Base-by-base conservation (phyloP, 352 stramenopile genomes). In the Phytophthora aleatoria region DNA sequence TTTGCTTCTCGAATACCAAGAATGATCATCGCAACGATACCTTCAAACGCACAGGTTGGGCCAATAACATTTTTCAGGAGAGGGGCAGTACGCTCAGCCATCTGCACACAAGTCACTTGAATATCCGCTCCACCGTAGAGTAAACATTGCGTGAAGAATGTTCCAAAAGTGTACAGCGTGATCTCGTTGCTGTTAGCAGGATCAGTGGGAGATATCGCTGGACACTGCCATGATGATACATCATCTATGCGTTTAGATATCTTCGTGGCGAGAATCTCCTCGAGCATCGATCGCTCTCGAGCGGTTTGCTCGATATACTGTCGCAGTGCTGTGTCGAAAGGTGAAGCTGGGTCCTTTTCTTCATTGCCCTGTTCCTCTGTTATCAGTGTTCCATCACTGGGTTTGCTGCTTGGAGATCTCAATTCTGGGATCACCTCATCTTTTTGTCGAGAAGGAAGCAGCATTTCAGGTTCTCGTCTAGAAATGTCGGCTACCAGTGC, bases 81-180 rank as follows among this genome's bases (percentile, higher is more conserved):
- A n/a, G 54, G 15, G 15, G 61, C 28, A n/a, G 73, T 70, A 1
- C 73, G 70, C 48, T 88, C 79, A 0, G 55, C 75, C n/a, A 71
- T 67, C 27, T 62, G 45, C 16, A 83, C n/a, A 15, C 57, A 67
- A 16, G 57, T 56, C 1, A 64, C 56, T 24, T 72, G 64, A 36
- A 77, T 50, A 13, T 81, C 72, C 0, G 52, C 26, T 31, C 35
- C 38, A 39, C 68, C 63, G 31, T 49, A 67, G 11, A 64, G 53
- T 15, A 85, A 13, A 42, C 79, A 87, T 43, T 85, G 72, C 0
- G 75, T 73, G 20, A 87, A 86, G 55, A 84, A 77, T 8, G 42
- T 57, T 20, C 81, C 81, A 55, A 90, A 90, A 2, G 79, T 89
- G 47, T 85, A 75, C 28, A 71, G 27, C 10, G 44, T 58, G 45